Base-by-base conservation (phyloP, 1,284 basidiomycete genomes). In the Gomphus bonarii region DNA sequence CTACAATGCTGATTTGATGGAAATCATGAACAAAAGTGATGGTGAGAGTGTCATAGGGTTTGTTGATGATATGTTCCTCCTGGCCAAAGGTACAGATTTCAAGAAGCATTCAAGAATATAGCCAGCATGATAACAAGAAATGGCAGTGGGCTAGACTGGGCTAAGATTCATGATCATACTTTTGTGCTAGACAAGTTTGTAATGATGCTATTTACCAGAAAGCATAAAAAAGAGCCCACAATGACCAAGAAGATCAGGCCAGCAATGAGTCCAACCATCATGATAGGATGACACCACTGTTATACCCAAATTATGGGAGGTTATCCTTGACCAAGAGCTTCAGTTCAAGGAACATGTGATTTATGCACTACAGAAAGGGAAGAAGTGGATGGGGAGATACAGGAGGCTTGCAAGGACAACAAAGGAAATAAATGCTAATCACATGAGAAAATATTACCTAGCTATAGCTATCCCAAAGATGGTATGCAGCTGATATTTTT, bases 281-380 rank as follows among this genome's bases (percentile, higher is more conserved):
- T 2, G 0, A 59, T 65, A 9, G 31, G 36, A 0, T 50, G 57
- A 12, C 50, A 55, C 14, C 10, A n/a, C 58, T 9, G 38, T 38
- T 6, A 57, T 55, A 16, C 60, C 64, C 18, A 70, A 69, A 47
- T 70, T 70, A 49, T 64, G 74, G 1, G 72, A 73, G 0, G 63
- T 75, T 0, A 43, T 66, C 8, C n/a, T 76, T 0, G 72, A 75
- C 61, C 61, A 65, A 5, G 47, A 65, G 7, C 68, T 76, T 4
- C 48, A 59, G 0, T 76, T 67, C 61, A 62, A 63, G 10, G 61
- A 68, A 31, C 74, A 75, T 16, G 54, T 54, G 0, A 61, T 60
- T 1, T 36, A 62, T 0, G 71, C 68, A 0, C n/a, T 70, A 0
- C 65, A n/a, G n/a, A n/a, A n/a, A n/a, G n/a, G n/a, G n/a, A n/a